Evolutionary conservation across 75 land plant genomes (phyloP).

Genomic region (Larix kaempferi): DNA sequence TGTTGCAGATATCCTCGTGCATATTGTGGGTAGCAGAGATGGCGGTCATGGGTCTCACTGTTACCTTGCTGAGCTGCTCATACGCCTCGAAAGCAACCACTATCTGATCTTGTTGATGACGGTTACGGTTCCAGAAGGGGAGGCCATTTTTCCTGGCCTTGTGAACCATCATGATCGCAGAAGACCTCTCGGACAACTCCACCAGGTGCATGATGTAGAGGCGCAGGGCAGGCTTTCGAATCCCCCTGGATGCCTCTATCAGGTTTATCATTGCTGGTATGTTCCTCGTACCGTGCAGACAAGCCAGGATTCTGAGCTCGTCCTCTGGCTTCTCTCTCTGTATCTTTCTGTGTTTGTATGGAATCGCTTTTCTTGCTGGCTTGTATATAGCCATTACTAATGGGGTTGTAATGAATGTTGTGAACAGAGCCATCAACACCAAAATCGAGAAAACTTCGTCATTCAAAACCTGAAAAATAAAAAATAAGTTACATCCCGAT

Average conservation of each 20-base stretch:
- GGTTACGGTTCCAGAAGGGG: slow-evolving; percentile 40
- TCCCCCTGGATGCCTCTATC: slow-evolving; percentile 64
- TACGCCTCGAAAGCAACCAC: slow-evolving; percentile 40
- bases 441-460: slow-evolving; percentile 59
- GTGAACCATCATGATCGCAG: slow-evolving; percentile 41
- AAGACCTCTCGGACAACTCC: slow-evolving; percentile 58
- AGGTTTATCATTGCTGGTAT: slow-evolving; percentile 69
- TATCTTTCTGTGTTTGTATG: slow-evolving; percentile 33
- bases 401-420: slow-evolving; percentile 91
- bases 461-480: slow-evolving; percentile 39
- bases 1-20: slow-evolving; percentile 70
- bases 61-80: slow-evolving; percentile 26
- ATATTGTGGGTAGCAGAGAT: slow-evolving; percentile 54
- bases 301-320: slow-evolving; percentile 63
- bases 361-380: slow-evolving; percentile 44
- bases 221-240: slow-evolving; percentile 18
- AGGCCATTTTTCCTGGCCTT: slow-evolving; percentile 35
- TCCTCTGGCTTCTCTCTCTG: slow-evolving; percentile 26
- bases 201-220: slow-evolving; percentile 57
- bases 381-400: slow-evolving; percentile 62
- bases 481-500: not conserved
- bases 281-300: slow-evolving; percentile 58
- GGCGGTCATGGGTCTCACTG: slow-evolving; percentile 71
- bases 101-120: slow-evolving; percentile 14
- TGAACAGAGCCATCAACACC: slow-evolving; percentile 69